Evolutionary conservation across 176 grass and related monocot genomes (phyloP), one percentile per base, ranked within the genome.

Genomic region (Poa pratensis): DNA sequence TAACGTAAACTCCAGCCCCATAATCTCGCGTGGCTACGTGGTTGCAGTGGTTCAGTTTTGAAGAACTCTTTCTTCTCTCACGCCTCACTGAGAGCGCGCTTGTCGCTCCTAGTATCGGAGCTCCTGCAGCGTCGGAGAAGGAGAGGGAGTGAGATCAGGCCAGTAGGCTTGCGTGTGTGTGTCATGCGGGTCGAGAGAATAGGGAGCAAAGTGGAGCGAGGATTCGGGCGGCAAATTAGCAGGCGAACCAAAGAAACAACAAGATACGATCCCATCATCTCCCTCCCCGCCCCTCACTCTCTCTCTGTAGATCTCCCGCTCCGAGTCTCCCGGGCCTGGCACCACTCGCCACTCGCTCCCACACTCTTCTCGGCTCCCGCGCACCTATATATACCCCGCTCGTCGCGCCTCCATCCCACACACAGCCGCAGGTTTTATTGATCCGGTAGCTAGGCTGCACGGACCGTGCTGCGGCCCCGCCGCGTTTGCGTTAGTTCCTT

Each of bases 211-310:
- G 77, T 76, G 78, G 61, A 89, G 81, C 87, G 86, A 76, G 76
- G 77, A 73, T 89, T 84, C 79, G 68, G 89, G 89, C 89, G 87
- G n/a, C 64, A 75, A 30, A 23, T 82, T 74, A 83, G 49, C 15
- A 17, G 85, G 75, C 75, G 82, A 26, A 8, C 46, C 24, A n/a
- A 83, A 76, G 62, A 61, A 77, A 42, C 46, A 75, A 26, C 49
- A 83, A 83, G 79, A 84, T 90, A 84, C 85, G 51, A 90, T 90
- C 88, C 77, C 77, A 70, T n/a, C 37, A 34, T 17, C 78, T 16
- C 50, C 16, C 49, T 42, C 42, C 48, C 43, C 34, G 27, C 13
- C 39, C 3, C 48, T 22, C 64, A 10, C n/a, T 3, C 71, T 46
- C 52, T 62, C 54, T 20, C 55, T 69, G 24, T 78, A 86, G 83